Base-by-base conservation (phyloP, 768 basidiomycete species). In the Amanita jacksonii region DNA sequence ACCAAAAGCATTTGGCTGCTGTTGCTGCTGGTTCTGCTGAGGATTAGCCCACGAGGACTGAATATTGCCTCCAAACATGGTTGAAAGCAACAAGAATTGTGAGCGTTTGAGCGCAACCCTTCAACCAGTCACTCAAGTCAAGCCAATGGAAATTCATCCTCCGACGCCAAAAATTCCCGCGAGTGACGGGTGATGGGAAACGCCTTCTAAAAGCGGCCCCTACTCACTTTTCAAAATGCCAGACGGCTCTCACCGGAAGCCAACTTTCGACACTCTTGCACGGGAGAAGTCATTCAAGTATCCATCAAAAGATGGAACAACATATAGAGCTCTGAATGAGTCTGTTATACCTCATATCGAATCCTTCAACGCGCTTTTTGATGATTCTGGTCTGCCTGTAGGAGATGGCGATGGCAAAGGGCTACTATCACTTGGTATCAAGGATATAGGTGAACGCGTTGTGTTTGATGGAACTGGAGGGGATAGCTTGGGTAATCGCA, bases 341-440 rank as follows among this genome's bases (percentile, higher is more conserved):
- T 88, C 97, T 54, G 90, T 97, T 43, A 68, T 77, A 18, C 94
- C 96, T 5, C 93, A 97, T 59, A 77, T 98, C 49, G 86, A 97
- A 61, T 91, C 88, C 30, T 98, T 99, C 73, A 94, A 98, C 62
- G 82, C 90, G 12, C 74, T 99, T 20, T 93, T 97, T 60, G 93
- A 97, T 56, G 91, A 94, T 60, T 81, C 85, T 42, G 85, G 85
- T n/a, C 60, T 86, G 43, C 77, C 81, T 46, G 57, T 70, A 35
- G 81, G 83, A 8, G 81, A 82, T 53, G 81, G 81, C 10, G 78
- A 88, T 45, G 87, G 86, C 1, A 72, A 72, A 25, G 96, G 96
- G 0, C 61, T 98, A 8, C 59, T 99, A 6, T 78, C 77, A 38
- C 64, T 89, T 1, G 88, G 77, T 6, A 56, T 97, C 9, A 76